These are phyloP conservation scores for Graphiopsis chlorocephala DNA, from an alignment of 2,329 filamentous ascomycete genomes.

Conservation along the genomic window DNA sequence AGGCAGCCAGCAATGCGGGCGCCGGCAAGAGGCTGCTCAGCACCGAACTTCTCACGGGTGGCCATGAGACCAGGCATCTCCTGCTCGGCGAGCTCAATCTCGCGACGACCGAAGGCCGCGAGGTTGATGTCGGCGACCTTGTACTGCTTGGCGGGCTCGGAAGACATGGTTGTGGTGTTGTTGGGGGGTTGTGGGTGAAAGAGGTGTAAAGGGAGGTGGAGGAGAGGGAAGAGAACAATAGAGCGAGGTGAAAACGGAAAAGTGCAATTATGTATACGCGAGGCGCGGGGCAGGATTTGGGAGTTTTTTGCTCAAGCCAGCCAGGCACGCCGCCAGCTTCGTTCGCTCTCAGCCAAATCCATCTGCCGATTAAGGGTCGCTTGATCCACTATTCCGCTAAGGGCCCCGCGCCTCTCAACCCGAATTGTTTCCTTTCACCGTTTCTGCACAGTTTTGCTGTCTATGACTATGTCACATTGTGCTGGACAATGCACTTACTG, in stretches of 20 bases:
- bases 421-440: background rate
- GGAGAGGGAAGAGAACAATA: background rate
- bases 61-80: conserved; percentile 97
- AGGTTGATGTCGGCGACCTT: conserved; percentile 88
- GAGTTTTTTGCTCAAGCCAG: background rate
- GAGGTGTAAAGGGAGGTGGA: background rate
- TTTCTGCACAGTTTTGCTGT: background rate
- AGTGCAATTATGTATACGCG: conserved; percentile 3
- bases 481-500: background rate
- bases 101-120: conserved; percentile 96
- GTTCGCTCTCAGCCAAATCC: background rate
- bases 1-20: conserved; percentile 96
- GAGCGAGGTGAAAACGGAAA: background rate
- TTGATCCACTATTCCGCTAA: background rate
- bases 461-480: background rate
- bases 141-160: conserved; percentile 17
- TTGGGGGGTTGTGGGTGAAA: background rate
- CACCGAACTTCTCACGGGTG: conserved; percentile 86
- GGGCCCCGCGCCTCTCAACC: background rate
- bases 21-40: conserved; percentile 89
- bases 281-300: background rate
- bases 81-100: conserved; percentile 94
- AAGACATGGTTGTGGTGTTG: conserved; percentile 14
- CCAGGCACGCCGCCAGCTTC: background rate
- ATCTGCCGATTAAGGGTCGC: background rate